phyloP scores from a whole-genome alignment of 495 filamentous ascomycete genomes.

The Aspergillus ellipticus region DNA sequence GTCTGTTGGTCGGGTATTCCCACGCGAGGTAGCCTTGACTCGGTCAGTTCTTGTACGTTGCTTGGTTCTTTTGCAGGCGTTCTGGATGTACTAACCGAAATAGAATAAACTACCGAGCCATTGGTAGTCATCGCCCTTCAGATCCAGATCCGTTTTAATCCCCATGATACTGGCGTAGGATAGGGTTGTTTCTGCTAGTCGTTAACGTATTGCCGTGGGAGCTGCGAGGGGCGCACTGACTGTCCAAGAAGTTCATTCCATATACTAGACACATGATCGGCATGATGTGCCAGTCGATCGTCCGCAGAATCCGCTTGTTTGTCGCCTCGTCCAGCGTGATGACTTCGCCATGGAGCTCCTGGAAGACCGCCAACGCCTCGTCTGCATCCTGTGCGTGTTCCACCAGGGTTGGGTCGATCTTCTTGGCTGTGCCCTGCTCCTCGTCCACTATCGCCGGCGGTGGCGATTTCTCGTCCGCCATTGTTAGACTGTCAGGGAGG shows the following conservation, averaged over 20 bases:
- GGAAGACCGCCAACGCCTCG: conserved; percentile 57
- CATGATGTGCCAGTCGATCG: conserved; percentile 61
- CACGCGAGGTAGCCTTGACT: conserved; percentile 54
- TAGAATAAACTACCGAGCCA: conserved; percentile 60
- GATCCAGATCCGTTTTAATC: conserved; percentile 46
- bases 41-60: background rate
- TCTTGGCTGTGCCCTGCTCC: conserved; percentile 17
- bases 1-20: conserved; percentile 60
- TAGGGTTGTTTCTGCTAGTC: conserved; percentile 51
- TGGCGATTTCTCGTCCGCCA: conserved; percentile 23
- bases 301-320: conserved; percentile 51
- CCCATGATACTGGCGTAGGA: conserved; percentile 64
- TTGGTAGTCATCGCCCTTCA: conserved; percentile 44
- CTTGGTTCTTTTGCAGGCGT: background rate
- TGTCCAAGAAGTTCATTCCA: conserved; percentile 63
- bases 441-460: conserved; percentile 23
- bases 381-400: conserved; percentile 58
- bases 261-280: conserved; percentile 60
- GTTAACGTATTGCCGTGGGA: background rate
- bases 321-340: conserved; percentile 53
- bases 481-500: conserved; percentile 3
- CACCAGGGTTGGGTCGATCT: conserved; percentile 36
- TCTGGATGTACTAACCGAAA: conserved; percentile 41
- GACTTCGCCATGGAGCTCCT: conserved; percentile 40
- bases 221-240: conserved; percentile 20